Evolutionary conservation across 805 yeast species (phyloP).

Genomic region (Scheffersomyces amazonensis): DNA sequence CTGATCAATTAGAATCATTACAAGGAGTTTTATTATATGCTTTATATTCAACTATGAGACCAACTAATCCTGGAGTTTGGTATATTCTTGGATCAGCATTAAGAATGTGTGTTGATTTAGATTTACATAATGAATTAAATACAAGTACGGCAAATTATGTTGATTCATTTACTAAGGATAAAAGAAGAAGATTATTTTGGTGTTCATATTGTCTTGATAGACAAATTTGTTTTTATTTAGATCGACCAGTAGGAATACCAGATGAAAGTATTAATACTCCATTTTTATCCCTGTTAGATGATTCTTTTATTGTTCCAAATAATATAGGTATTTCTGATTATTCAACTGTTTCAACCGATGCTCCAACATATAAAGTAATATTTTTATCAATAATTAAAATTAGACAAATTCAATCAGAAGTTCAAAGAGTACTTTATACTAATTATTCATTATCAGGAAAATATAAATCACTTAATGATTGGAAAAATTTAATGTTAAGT

Average conservation of each 20-base stretch:
- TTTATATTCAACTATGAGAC: constrained; percentile 79
- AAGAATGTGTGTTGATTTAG: constrained; percentile 78
- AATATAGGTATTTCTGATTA: constrained; percentile 34
- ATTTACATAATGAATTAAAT: constrained; percentile 68
- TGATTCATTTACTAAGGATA: constrained; percentile 60
- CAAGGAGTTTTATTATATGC: constrained; percentile 71
- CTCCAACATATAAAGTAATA: constrained; percentile 66
- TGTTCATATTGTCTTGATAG: constrained; percentile 83
- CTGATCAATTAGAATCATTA: constrained; percentile 65
- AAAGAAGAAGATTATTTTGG: constrained; percentile 82
- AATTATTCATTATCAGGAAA: constrained; percentile 67
- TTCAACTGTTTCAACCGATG: constrained; percentile 20
- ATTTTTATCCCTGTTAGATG: constrained; percentile 75
- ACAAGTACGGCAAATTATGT: constrained; percentile 22
- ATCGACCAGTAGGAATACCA: constrained; percentile 86
- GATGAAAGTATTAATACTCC: constrained; percentile 72
- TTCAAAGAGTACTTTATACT: constrained; percentile 71
- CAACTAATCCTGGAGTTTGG: constrained; percentile 93
- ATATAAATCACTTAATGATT: constrained; percentile 49
- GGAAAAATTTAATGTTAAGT: constrained; percentile 56
- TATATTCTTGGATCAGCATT: constrained; percentile 78
- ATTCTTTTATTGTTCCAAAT: constrained; percentile 49
- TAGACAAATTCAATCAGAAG: constrained; percentile 73
- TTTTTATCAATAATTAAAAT: constrained; percentile 66
- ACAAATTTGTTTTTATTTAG: constrained; percentile 81